A percentile compares a stretch with the other conserved stretches of the same genome.
Evolutionary conservation across 257 asterid genomes (phyloP).

Genomic region (Galeopsis tetrahit): DNA sequence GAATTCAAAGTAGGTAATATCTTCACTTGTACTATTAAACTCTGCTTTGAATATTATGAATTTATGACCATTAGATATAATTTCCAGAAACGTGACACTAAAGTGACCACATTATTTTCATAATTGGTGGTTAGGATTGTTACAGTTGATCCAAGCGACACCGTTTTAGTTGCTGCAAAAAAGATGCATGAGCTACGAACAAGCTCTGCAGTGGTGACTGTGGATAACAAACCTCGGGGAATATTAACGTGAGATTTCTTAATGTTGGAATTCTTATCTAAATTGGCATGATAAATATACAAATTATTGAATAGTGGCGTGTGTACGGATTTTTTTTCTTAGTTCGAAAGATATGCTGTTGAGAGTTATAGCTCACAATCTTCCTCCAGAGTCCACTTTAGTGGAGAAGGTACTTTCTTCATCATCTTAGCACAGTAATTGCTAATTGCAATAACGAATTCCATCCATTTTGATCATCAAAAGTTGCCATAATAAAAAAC

Average conservation of each 20-base stretch:
- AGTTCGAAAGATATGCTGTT: slow-evolving; percentile 93
- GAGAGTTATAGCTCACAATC: slow-evolving; percentile 91
- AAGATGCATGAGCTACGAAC: slow-evolving; percentile 75
- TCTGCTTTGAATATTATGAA: slow-evolving; percentile 17
- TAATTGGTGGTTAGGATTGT: slow-evolving; percentile 45
- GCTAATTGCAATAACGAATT: neutral
- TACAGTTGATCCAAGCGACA: slow-evolving; percentile 77
- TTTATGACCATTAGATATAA: slow-evolving; percentile 3
- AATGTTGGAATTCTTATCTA: slow-evolving; percentile 10
- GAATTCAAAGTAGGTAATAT: slow-evolving; percentile 98
- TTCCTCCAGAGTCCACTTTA: slow-evolving; percentile 72
- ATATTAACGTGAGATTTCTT: slow-evolving; percentile 62
- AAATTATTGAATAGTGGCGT: slow-evolving; percentile 12
- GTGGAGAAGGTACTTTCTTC: slow-evolving; percentile 70
- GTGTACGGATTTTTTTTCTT: slow-evolving; percentile 22
- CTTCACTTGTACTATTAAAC: slow-evolving; percentile 44
- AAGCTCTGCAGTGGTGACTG: slow-evolving; percentile 72
- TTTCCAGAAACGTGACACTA: neutral
- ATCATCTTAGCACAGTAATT: neutral
- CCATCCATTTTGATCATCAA: neutral
- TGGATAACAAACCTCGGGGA: slow-evolving; percentile 91
- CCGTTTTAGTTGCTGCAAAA: slow-evolving; percentile 73
- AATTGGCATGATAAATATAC: slow-evolving; percentile 1
- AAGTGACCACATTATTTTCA: neutral
- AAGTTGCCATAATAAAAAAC: neutral